These are phyloP conservation scores for Camellia sinensis DNA, from an alignment of 148 eudicot genomes.

Conservation along the genomic window DNA sequence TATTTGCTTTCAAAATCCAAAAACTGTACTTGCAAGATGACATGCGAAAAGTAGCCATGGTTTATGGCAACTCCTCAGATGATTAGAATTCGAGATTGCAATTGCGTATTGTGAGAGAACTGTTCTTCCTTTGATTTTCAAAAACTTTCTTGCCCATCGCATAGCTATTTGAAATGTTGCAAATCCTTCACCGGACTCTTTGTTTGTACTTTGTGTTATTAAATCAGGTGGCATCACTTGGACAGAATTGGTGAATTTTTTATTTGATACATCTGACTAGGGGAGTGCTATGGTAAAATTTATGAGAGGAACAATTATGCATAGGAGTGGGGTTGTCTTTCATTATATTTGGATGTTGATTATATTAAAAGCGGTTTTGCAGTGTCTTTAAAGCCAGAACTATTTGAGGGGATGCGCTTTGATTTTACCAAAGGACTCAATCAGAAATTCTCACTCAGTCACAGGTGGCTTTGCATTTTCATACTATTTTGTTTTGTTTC, in stretches of 20 bases:
- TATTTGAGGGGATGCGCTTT: slow-evolving; percentile 94
- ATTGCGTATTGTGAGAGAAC: too few relatives aligned
- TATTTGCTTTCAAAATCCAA: too few relatives aligned
- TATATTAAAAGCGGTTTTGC: slow-evolving; percentile 23
- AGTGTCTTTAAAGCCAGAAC: slow-evolving; percentile 97
- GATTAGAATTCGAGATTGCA: background rate
- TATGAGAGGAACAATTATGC: background rate
- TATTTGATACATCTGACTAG: background rate
- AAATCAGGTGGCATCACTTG: background rate
- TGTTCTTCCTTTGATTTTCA: background rate
- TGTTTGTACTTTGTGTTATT: background rate
- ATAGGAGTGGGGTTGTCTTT: background rate
- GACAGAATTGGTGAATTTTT: slow-evolving; percentile 2
- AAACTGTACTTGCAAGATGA: background rate
- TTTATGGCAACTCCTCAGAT: background rate
- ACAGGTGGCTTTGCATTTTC: slow-evolving; percentile 50
- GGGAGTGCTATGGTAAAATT: background rate
- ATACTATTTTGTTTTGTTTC: background rate
- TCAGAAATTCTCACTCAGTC: slow-evolving; percentile 83
- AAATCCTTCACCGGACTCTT: background rate
- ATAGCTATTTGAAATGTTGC: background rate
- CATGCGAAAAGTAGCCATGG: background rate
- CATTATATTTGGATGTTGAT: slow-evolving; percentile 1
- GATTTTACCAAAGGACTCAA: slow-evolving; percentile 85
- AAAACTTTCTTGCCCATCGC: background rate